Conservation (phyloP, 2,329 filamentous ascomycete genomes). For the Metarhizium humberi region DNA sequence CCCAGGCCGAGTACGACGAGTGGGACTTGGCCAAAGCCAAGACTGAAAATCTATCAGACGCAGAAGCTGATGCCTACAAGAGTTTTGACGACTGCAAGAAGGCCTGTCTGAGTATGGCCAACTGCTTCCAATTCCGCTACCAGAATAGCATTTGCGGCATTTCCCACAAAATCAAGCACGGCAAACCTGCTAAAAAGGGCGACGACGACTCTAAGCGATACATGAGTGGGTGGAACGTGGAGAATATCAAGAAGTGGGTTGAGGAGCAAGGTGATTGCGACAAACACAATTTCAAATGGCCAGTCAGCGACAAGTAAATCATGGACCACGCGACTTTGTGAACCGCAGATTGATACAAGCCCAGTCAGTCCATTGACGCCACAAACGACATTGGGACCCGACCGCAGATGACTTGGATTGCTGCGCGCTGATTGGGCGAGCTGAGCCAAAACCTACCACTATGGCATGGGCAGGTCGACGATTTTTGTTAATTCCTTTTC, state of each 20-base stretch:
- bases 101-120: conserved; percentile 29
- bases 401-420: too few species aligned
- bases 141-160: conserved; percentile 28
- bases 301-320: background rate
- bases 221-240: conserved; percentile 32
- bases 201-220: conserved; percentile 19
- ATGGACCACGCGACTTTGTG: background rate
- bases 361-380: too few species aligned
- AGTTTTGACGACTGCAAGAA: conserved; percentile 32
- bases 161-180: conserved; percentile 26
- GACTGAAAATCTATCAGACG: conserved; percentile 20
- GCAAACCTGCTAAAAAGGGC: conserved; percentile 24
- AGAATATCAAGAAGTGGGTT: conserved; percentile 32
- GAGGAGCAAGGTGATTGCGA: conserved; percentile 25
- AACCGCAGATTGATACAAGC: background rate
- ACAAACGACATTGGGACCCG: too few species aligned
- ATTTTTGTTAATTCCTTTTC: too few species aligned
- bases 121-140: conserved; percentile 34
- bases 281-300: conserved; percentile 4
- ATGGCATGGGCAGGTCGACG: too few species aligned
- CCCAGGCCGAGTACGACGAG: conserved; percentile 19
- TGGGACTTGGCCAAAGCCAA: conserved; percentile 23
- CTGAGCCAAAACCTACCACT: too few species aligned
- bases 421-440: too few species aligned
- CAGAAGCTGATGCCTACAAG: conserved; percentile 31